Evolutionary conservation across 2,329 filamentous ascomycete genomes (phyloP), one percentile per base, ranked within the genome.

Genomic region (Fusarium musae): DNA sequence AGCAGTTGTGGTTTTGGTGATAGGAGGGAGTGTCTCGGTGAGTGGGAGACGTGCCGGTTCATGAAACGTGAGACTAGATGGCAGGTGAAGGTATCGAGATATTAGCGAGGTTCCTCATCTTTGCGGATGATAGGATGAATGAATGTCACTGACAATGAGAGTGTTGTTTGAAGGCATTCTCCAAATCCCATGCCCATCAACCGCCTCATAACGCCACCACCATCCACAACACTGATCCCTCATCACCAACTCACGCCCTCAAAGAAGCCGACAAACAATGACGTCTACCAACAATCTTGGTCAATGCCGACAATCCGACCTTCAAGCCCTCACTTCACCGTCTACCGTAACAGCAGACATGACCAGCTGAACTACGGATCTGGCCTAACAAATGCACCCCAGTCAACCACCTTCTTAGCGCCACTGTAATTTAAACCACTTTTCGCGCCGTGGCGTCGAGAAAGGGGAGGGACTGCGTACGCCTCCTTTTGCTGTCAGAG

Each of bases 401-500:
- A 37, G 50, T 63, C 32, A 43, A 30, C 23, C 9, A 15, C 28
- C 11, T 3, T 13, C 6, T 63, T 69, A 69, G 66, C 50, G 58
- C 37, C 15, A 17, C 37, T 36, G 50, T 36, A 58, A 63, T 63
- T 64, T 49, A 39, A 42, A 42, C 21, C 28, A 32, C 34, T 32
- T 28, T 40, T 49, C 16, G 63, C 65, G 50, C 65, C 44, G 50
- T 69, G 58, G 64, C 66, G 26, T 69, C 36, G 44, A 53, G 50
- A 57, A 39, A 69, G 58, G 66, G 26, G 58, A 69, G 36, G 4
- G 3, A 12, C 23, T 53, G 26, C 36, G 28, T 34, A 12, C 44
- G 66, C 63, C 57, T 62, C 47, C 30, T 43, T 40, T 43, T 43
- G 21, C 23, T 52, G 40, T 47, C 66, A 53, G 28, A 15, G 34